Base-by-base conservation (phyloP, 1,284 basidiomycete genomes). In the Leucoagaricus sp. region DNA sequence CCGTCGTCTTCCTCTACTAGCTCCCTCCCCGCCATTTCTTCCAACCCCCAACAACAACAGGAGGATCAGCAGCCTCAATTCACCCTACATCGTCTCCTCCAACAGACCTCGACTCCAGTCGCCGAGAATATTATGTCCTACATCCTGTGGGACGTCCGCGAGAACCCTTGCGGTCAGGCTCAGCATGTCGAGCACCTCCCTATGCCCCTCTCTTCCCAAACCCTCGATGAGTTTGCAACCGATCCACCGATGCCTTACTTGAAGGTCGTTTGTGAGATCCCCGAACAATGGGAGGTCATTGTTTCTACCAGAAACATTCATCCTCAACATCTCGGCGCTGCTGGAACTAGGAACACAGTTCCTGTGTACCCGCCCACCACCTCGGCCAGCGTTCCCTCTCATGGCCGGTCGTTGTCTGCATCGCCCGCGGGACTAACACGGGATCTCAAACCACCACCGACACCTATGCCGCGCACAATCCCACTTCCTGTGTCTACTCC, bases 91-190 rank as follows among this genome's bases (percentile, higher is more conserved):
- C 65, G 63, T 5, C 63, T 74, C 25, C 65, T 76, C 6, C 58
- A 60, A 13, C n/a, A n/a, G n/a, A 70, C 72, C 58, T 68, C 69
- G 3, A 60, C 68, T 41, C 51, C 59, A 17, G 52, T 61, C 15
- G 57, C 52, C 9, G 51, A 58, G 0, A 63, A 65, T 1, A 65
- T 70, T n/a, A 61, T 60, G 53, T 67, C 65, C 48, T 61, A 61
- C 4, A 55, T 84, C 26, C 52, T 74, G 17, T 85, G 83, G 83
- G 79, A 85, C 62, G 42, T 81, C 41, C 75, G 78, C 40, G 65
- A 73, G 55, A 40, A 69, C n/a, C 78, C 80, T 15, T 54, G 59
- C 2, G 50, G n/a, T n/a, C n/a, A 25, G 15, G 70, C 67, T 33
- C 67, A 63, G 49, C 70, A 66, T 53, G 65, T 69, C 36, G 51